Evolutionary conservation across 768 basidiomycete genomes (phyloP), one percentile per base, ranked within the genome.

Genomic region (Agrocybe praecox): DNA sequence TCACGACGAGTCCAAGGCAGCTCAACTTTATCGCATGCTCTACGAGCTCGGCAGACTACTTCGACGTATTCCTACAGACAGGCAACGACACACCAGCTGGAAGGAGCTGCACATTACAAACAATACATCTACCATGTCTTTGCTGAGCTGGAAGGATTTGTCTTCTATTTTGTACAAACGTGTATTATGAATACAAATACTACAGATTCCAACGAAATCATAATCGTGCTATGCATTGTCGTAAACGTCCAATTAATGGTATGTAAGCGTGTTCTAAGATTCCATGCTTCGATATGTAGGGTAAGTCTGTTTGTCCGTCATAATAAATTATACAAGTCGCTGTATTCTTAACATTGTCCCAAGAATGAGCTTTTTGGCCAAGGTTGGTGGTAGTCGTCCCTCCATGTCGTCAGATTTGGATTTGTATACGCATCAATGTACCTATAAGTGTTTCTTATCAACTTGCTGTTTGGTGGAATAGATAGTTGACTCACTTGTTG

Each of bases 401-500:
- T 70, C 82, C 82, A 82, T 0, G 80, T 83, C 18, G 81, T 82
- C 10, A 82, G 63, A 67, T 86, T 85, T 9, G 87, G 79, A 63
- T 94, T 88, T 12, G 78, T 82, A 66, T 94, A 94, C 2, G 89
- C 87, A 55, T 87, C 84, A 18, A 78, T 69, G 65, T 89, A 84
- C 55, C 79, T 80, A 58, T 2, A 23, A 32, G 42, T n/a, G n/a
- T 8, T 45, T 36, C n/a, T 64, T 22, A 49, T 50, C 6, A 43
- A 19, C 23, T 48, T 45, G 4, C 34, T 18, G 23, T 55, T 11
- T 23, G 18, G 48, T 14, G 17, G 26, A 12, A 34, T 43, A 19
- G 4, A 5, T 24, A 21, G 40, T 32, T 29, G 36, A 74, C 76
- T 59, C 68, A 87, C 83, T 72, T 68, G 32, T 84, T 75, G 58